phyloP scores from a whole-genome alignment of 192 early-diverging fungal genomes.

The Entomortierella lignicola region DNA sequence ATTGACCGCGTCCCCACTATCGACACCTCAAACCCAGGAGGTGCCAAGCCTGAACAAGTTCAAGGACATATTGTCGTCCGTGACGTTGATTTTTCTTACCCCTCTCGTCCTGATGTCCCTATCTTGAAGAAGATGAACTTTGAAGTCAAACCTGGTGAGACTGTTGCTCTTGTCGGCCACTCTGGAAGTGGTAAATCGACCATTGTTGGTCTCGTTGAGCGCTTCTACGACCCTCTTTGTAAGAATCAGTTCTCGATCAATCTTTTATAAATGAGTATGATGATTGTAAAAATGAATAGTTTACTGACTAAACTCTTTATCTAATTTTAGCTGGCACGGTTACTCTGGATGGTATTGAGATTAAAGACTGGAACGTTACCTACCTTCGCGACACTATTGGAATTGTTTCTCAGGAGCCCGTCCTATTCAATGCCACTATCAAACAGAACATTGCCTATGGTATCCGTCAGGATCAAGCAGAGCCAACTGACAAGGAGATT shows the following conservation, averaged over 20 bases:
- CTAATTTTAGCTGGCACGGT: constrained; percentile 63
- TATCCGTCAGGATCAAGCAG: constrained; percentile 56
- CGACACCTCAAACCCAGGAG: constrained; percentile 64
- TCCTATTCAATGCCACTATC: constrained; percentile 86
- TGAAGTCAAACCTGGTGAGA: constrained; percentile 78
- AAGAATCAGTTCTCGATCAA: constrained; percentile 35
- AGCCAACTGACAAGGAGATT: constrained; percentile 66
- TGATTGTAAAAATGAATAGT: too few relatives aligned
- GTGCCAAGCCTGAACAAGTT: constrained; percentile 67
- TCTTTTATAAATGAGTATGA: too few relatives aligned
- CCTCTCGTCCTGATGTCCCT: constrained; percentile 80
- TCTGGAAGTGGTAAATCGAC: constrained; percentile 88
- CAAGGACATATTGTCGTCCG: constrained; percentile 76
- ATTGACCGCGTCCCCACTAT: constrained; percentile 89
- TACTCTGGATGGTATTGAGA: constrained; percentile 79
- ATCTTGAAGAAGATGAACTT: constrained; percentile 83
- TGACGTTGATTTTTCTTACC: constrained; percentile 86
- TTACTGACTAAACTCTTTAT: constrained; percentile 66
- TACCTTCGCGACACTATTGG: constrained; percentile 92
- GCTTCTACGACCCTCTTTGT: constrained; percentile 78
- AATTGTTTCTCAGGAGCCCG: constrained; percentile 92
- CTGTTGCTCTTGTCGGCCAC: constrained; percentile 89
- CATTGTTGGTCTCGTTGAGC: constrained; percentile 76
- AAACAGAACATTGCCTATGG: constrained; percentile 85
- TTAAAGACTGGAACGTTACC: constrained; percentile 82